phyloP scores from a whole-genome alignment of 805 yeast genomes.

The Cyberlindnera mrakii region DNA sequence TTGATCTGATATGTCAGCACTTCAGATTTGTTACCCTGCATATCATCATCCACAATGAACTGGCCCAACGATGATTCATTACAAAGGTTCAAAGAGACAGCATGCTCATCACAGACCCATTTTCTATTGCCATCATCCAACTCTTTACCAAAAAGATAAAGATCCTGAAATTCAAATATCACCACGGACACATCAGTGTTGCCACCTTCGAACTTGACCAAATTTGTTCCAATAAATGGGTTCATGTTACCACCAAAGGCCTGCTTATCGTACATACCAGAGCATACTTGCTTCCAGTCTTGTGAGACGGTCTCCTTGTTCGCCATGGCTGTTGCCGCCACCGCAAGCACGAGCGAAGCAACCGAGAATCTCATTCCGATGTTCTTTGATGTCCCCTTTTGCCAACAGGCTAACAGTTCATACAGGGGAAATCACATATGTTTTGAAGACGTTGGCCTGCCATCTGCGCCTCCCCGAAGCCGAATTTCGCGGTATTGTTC shows the following conservation, averaged over 20 bases:
- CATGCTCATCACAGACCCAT: conserved; percentile 71
- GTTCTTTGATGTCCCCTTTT: too few species aligned
- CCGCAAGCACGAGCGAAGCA: background rate
- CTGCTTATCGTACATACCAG: conserved; percentile 82
- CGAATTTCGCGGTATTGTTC: too few species aligned
- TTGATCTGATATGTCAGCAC: conserved; percentile 52
- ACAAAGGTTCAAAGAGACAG: conserved; percentile 57
- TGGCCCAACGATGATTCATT: conserved; percentile 45
- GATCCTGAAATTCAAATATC: conserved; percentile 80
- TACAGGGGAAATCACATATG: too few species aligned
- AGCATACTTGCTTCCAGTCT: conserved; percentile 60
- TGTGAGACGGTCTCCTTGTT: conserved; percentile 44
- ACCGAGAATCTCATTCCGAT: background rate
- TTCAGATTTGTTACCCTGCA: conserved; percentile 40
- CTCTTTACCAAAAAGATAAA: conserved; percentile 55
- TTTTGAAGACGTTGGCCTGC: too few species aligned
- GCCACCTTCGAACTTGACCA: conserved; percentile 25
- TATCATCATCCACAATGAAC: conserved; percentile 49
- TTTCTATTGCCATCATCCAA: conserved; percentile 38
- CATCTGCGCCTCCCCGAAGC: too few species aligned
- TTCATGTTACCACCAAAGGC: conserved; percentile 82
- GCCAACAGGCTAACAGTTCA: too few species aligned
- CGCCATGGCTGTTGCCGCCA: conserved; percentile 16
- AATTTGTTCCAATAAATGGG: conserved; percentile 51
- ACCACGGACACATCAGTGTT: conserved; percentile 44